Conservation (phyloP, 192 early-diverging fungal genomes). For the Lunasporangiospora selenospora region DNA sequence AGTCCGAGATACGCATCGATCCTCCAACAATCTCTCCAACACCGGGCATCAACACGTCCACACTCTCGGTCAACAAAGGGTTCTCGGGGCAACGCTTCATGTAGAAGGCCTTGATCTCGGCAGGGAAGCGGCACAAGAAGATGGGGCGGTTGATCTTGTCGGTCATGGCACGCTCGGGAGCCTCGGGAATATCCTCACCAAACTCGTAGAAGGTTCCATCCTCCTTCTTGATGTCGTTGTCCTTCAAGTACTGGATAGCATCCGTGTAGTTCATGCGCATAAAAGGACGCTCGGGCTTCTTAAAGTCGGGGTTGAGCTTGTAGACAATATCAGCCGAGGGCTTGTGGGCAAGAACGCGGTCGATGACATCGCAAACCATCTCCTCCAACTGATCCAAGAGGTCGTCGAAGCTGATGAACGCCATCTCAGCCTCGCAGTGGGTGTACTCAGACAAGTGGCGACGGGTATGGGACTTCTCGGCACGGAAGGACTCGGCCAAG, state of each 20-base stretch:
- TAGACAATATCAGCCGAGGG: constrained; percentile 74
- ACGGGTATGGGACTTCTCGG: constrained; percentile 96
- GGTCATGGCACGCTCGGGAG: constrained; percentile 99
- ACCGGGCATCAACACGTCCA: constrained; percentile 97
- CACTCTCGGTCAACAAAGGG: constrained; percentile 88
- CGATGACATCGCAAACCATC: constrained; percentile 86
- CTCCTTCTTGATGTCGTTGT: constrained; percentile 87
- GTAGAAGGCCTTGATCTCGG: constrained; percentile 98
- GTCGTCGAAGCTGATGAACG: constrained; percentile 94
- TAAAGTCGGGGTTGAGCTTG: constrained; percentile 93
- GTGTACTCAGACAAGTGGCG: constrained; percentile 95
- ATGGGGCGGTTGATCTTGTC: constrained; percentile 96
- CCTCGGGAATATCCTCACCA: constrained; percentile 99
- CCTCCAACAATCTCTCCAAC: constrained; percentile 99
- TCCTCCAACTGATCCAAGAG: constrained; percentile 87
- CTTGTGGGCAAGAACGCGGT: constrained; percentile 81
- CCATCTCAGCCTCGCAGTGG: constrained; percentile 96
- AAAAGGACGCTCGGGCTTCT: constrained; percentile 86
- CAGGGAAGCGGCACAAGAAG: constrained; percentile 95
- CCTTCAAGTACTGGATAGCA: constrained; percentile 95
- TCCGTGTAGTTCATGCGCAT: constrained; percentile 96
- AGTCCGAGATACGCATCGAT: constrained; percentile 94
- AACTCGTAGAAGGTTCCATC: constrained; percentile 92
- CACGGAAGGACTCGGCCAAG: constrained; percentile 96
- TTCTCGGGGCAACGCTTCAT: constrained; percentile 95